Percentiles rank a stretch among this genome's conserved stretches.
Conservation (phyloP, 495 filamentous ascomycete genomes). For the Penicillium tannophilum region DNA sequence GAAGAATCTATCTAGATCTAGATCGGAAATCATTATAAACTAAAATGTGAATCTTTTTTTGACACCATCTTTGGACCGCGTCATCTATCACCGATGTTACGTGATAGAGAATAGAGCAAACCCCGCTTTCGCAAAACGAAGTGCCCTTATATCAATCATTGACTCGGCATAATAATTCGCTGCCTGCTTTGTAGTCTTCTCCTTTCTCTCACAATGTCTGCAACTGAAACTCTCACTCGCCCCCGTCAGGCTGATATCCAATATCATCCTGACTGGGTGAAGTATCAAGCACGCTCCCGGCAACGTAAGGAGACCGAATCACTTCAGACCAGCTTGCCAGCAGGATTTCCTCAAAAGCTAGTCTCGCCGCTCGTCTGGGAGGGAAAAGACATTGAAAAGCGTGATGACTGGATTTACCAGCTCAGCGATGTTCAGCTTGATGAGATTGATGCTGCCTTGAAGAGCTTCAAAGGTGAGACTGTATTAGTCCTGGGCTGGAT, state of each 20-base stretch:
- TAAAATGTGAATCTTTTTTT: background rate
- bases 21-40: background rate
- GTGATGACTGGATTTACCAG: slow-evolving; percentile 54
- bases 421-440: slow-evolving; percentile 49
- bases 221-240: slow-evolving; percentile 28
- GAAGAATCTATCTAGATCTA: too few species aligned
- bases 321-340: slow-evolving; percentile 46
- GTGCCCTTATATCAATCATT: background rate
- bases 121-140: background rate
- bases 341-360: slow-evolving; percentile 52
- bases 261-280: slow-evolving; percentile 58
- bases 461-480: slow-evolving; percentile 54
- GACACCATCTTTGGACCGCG: background rate
- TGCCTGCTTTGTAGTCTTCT: background rate
- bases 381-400: slow-evolving; percentile 49
- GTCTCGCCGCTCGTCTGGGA: slow-evolving; percentile 60
- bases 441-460: slow-evolving; percentile 58
- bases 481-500: background rate
- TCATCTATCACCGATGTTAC: slow-evolving; percentile 2
- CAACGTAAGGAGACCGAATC: slow-evolving; percentile 47
- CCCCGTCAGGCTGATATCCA: slow-evolving; percentile 52
- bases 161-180: background rate
- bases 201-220: slow-evolving; percentile 22
- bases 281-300: slow-evolving; percentile 54
- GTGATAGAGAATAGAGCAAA: background rate